Evolutionary conservation across 2,329 filamentous ascomycete species (phyloP).

Genomic region (Remersonia thermophila): DNA sequence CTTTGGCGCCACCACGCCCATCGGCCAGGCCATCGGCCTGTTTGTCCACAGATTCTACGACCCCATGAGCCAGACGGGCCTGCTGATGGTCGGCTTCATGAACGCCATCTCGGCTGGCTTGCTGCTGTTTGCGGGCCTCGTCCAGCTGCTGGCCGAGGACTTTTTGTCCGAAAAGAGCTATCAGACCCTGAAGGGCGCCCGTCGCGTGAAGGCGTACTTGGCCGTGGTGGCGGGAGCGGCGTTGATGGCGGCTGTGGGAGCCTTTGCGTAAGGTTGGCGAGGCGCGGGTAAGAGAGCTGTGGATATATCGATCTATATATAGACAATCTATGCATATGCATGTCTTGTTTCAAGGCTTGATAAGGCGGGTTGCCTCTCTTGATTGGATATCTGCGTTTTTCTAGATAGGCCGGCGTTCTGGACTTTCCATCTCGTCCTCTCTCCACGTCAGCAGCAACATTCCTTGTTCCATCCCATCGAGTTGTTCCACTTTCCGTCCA

Average conservation of each 20-base stretch:
- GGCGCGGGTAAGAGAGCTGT: not conserved
- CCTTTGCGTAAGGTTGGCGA: constrained; percentile 44
- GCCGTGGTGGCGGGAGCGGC: constrained; percentile 51
- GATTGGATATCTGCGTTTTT: not conserved
- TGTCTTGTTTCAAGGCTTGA: not conserved
- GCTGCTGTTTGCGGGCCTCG: constrained; percentile 68
- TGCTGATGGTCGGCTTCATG: constrained; percentile 76
- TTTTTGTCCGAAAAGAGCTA: constrained; percentile 69
- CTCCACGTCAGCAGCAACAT: too few species aligned
- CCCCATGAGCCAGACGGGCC: constrained; percentile 59
- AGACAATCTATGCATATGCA: too few species aligned
- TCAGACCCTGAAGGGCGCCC: constrained; percentile 48
- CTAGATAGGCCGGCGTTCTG: too few species aligned
- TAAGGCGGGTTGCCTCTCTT: not conserved
- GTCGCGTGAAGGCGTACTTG: constrained; percentile 48
- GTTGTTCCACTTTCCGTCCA: too few species aligned
- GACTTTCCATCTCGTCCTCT: too few species aligned
- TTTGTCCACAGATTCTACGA: constrained; percentile 69
- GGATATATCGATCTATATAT: not conserved
- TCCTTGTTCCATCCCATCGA: too few species aligned
- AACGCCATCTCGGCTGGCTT: constrained; percentile 75
- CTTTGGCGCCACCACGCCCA: constrained; percentile 64
- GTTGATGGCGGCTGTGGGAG: constrained; percentile 60
- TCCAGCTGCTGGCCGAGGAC: constrained; percentile 76
- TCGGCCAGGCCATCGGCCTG: constrained; percentile 74